Evolutionary conservation across 257 asterid genomes (phyloP).

Genomic region (Fraxinus americana): DNA sequence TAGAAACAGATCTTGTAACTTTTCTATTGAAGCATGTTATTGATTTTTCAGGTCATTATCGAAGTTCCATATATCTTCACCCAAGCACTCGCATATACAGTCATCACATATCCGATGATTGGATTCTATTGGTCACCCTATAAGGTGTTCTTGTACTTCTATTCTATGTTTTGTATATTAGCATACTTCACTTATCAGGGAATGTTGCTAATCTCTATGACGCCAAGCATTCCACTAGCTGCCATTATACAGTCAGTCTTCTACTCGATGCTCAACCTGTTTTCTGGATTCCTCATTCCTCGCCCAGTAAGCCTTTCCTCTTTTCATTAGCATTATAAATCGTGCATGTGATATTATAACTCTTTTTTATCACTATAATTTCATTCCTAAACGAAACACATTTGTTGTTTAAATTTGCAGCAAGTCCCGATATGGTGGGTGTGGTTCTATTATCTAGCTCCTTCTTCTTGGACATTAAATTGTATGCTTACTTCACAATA

Average conservation of each 20-base stretch:
- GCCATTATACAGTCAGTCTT: conserved; percentile 19
- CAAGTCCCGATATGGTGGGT: conserved; percentile 34
- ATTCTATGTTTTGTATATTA: conserved; percentile 27
- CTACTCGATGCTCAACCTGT: conserved; percentile 22
- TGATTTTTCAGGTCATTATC: conserved; percentile 21
- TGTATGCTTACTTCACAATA: conserved; percentile 34
- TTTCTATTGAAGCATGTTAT: neutral
- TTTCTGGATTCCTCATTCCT: conserved; percentile 27
- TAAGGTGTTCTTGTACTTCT: conserved; percentile 27
- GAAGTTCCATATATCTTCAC: conserved; percentile 23
- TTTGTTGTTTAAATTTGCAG: conserved; percentile 18
- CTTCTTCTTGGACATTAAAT: conserved; percentile 31
- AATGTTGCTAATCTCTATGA: conserved; percentile 23
- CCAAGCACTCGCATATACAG: conserved; percentile 19
- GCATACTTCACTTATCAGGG: conserved; percentile 25
- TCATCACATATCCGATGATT: conserved; percentile 31
- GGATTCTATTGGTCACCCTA: conserved; percentile 21
- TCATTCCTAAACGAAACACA: neutral
- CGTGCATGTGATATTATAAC: neutral
- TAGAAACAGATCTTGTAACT: too few relatives aligned
- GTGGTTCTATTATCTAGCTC: conserved; percentile 28
- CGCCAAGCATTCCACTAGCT: conserved; percentile 27
- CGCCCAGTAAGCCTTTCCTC: conserved; percentile 10
- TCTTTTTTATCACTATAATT: too few relatives aligned
- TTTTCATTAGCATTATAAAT: neutral